phyloP scores from a whole-genome alignment of 352 stramenopile genomes.

The Globisporangium acanthophoron region DNA sequence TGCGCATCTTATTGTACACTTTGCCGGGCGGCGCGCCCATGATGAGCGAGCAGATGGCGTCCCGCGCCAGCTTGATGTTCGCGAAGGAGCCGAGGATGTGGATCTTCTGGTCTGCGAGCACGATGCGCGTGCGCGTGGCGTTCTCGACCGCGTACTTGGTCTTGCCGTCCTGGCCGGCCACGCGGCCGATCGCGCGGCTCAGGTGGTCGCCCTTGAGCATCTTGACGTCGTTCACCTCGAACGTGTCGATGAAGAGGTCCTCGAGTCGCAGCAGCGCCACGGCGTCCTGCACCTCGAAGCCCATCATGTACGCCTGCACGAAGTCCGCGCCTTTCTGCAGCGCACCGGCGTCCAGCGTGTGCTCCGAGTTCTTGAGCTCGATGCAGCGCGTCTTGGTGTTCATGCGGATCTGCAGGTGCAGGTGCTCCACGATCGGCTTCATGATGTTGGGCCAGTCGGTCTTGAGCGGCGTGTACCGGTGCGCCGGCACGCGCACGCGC shows the following conservation, averaged over 20 bases:
- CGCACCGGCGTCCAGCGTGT: constrained; percentile 92
- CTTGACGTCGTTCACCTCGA: constrained; percentile 97
- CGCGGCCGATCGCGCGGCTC: constrained; percentile 96
- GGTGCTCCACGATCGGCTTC: constrained; percentile 97
- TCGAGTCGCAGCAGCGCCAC: constrained; percentile 98
- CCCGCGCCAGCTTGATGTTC: constrained; percentile 98
- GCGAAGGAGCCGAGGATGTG: constrained; percentile 98
- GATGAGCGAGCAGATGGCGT: constrained; percentile 87
- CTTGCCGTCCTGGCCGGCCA: constrained; percentile 99
- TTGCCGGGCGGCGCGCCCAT: constrained; percentile 98
- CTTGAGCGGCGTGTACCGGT: constrained; percentile 98
- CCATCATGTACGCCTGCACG: constrained; percentile 98
- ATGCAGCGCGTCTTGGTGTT: constrained; percentile 99
- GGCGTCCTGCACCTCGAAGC: constrained; percentile 97
- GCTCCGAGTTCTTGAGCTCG: constrained; percentile 94
- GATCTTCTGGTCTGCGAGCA: constrained; percentile 97
- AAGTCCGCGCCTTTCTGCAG: constrained; percentile 98
- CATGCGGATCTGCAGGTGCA: constrained; percentile 98
- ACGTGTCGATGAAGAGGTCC: constrained; percentile 98
- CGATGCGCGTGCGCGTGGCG: constrained; percentile 97
- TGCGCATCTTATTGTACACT: constrained; percentile 99
- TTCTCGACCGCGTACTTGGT: constrained; percentile 99
- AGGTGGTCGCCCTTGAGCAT: constrained; percentile 98
- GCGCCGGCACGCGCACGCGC: constrained; percentile 92
- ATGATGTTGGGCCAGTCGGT: constrained; percentile 99